Percentiles rank a stretch among this genome's conserved stretches.
phyloP scores from a whole-genome alignment of 352 stramenopile species.

The Phytophthora sp. region DNA sequence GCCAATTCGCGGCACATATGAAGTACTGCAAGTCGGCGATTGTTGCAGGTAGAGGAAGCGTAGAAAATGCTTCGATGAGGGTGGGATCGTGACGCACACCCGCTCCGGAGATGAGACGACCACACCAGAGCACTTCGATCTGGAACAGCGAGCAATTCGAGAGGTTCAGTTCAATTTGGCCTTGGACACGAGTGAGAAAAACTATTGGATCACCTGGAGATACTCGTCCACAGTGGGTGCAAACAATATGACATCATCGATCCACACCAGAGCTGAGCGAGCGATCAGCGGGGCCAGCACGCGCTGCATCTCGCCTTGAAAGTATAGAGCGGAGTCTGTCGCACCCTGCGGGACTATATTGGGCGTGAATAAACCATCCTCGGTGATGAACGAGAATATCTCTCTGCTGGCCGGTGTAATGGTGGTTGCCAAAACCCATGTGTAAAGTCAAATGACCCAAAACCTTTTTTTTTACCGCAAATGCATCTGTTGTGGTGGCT shows the following conservation, averaged over 20 bases:
- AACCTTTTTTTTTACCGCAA: slow-evolving; percentile 6
- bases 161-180: no score
- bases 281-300: slow-evolving; percentile 17
- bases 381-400: slow-evolving; percentile 30
- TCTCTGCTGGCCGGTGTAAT: slow-evolving; percentile 15
- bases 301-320: neutral
- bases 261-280: slow-evolving; percentile 28
- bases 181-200: no score
- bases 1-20: neutral
- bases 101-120: slow-evolving; percentile 9
- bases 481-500: neutral
- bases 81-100: slow-evolving; percentile 20
- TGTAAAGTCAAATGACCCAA: slow-evolving; percentile 18
- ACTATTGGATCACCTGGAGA: slow-evolving; percentile 1
- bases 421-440: slow-evolving; percentile 34
- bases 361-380: slow-evolving; percentile 23
- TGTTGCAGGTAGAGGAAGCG: neutral
- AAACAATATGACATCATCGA: slow-evolving; percentile 33
- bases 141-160: slow-evolving; percentile 24
- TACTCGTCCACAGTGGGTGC: slow-evolving; percentile 1
- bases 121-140: slow-evolving; percentile 34
- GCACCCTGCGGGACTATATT: neutral
- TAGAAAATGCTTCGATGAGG: no score
- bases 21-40: neutral
- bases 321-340: slow-evolving; percentile 6